Percentiles rank a stretch among this genome's conserved stretches.
Evolutionary conservation across 169 alveolate species (phyloP).

Genomic region (Babesia gibsoni): DNA sequence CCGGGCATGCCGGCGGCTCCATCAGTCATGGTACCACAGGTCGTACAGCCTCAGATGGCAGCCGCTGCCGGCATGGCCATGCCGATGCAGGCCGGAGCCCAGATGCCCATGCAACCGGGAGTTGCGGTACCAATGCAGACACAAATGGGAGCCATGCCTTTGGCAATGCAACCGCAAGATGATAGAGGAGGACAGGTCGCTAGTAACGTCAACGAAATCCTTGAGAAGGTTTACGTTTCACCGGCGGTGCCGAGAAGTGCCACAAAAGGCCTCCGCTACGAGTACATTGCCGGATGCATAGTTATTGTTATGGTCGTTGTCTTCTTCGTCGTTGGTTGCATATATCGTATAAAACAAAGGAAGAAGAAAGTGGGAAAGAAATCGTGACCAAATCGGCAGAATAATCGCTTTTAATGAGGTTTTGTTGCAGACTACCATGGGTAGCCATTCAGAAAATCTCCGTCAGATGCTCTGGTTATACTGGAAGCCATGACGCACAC

Average conservation of each 20-base stretch:
- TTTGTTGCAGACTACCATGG: too few species aligned
- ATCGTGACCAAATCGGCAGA: too few species aligned
- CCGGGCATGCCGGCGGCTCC: background rate
- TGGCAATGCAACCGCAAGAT: slow-evolving; percentile 8
- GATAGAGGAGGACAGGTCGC: background rate
- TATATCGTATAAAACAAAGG: slow-evolving; percentile 39
- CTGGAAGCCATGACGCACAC: too few species aligned
- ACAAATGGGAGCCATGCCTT: background rate
- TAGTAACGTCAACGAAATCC: background rate
- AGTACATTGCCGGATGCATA: slow-evolving; percentile 11
- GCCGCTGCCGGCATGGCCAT: background rate
- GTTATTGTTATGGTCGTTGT: slow-evolving; percentile 18
- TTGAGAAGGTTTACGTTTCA: background rate
- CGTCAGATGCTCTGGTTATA: too few species aligned
- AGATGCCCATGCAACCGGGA: too few species aligned
- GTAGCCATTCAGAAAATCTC: too few species aligned
- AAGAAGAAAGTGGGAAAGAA: too few species aligned
- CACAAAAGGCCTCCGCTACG: too few species aligned
- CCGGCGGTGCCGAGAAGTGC: background rate
- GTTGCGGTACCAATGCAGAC: background rate
- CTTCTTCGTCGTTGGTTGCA: slow-evolving; percentile 29
- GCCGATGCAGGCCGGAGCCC: background rate
- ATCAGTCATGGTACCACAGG: background rate
- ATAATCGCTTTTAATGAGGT: too few species aligned
- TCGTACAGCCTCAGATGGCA: slow-evolving; percentile 7